Percentiles rank a stretch among this genome's conserved stretches.
Evolutionary conservation across 2,329 filamentous ascomycete genomes (phyloP).

Genomic region (Magnaporthiopsis rhizophila): DNA sequence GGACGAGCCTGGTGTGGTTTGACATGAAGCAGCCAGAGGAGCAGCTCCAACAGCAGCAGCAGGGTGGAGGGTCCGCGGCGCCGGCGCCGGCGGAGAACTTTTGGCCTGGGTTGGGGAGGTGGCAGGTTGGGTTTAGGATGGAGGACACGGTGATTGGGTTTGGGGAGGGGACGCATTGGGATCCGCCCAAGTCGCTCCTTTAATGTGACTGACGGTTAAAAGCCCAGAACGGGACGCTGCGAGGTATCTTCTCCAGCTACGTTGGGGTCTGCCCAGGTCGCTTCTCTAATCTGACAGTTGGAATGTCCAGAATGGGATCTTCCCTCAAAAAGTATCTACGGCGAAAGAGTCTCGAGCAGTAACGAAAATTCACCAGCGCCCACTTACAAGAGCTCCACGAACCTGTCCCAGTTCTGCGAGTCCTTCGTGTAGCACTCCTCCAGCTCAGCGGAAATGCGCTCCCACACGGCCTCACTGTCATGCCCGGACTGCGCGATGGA

Average conservation of each 20-base stretch:
- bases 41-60: slow-evolving; percentile 13
- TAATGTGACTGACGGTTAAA: no score
- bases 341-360: no score
- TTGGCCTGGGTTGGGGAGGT: slow-evolving; percentile 37
- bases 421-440: neutral
- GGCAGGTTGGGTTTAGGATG: slow-evolving; percentile 34
- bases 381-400: neutral
- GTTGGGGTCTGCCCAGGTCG: no score
- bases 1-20: slow-evolving; percentile 35
- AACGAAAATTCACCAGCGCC: no score
- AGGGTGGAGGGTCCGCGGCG: slow-evolving; percentile 7
- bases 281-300: neutral
- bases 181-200: neutral
- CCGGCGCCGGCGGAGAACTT: slow-evolving; percentile 29
- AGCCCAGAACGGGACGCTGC: no score
- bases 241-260: no score
- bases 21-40: slow-evolving; percentile 33
- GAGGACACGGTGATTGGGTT: slow-evolving; percentile 25
- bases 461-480: neutral
- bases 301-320: neutral
- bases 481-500: neutral
- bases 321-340: no score
- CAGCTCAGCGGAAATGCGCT: neutral
- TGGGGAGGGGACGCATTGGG: slow-evolving; percentile 13
- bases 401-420: neutral